Conservation (phyloP, 192 early-diverging fungal genomes). For the Gamsiella multidivaricata region DNA sequence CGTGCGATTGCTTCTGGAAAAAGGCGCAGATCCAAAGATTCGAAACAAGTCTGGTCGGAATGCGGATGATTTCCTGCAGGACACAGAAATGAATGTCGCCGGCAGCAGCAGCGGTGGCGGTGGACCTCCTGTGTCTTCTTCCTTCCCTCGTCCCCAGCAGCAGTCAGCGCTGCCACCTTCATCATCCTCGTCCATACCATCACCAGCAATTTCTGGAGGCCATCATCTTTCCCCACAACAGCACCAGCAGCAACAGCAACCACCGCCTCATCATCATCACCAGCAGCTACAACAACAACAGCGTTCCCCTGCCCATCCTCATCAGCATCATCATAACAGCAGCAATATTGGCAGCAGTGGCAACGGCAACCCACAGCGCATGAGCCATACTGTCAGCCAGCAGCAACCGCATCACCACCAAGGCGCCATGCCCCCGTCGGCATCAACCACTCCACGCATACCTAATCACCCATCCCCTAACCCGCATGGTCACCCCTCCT, state of each 20-base stretch:
- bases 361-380: constrained; percentile 4
- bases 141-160: constrained; percentile 7
- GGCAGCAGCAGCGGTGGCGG: too few relatives aligned
- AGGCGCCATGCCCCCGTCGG: constrained; percentile 8
- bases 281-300: neutral
- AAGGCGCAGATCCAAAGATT: constrained; percentile 73
- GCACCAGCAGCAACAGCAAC: constrained; percentile 1
- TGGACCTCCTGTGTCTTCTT: constrained; percentile 11
- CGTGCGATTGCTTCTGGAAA: constrained; percentile 65
- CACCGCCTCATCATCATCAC: neutral
- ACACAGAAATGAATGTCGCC: constrained; percentile 32
- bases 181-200: constrained; percentile 4
- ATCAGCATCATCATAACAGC: neutral
- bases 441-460: constrained; percentile 4
- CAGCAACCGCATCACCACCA: constrained; percentile 10
- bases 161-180: neutral
- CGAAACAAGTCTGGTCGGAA: constrained; percentile 74
- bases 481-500: constrained; percentile 11
- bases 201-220: neutral
- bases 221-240: neutral
- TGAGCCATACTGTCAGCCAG: constrained; percentile 20
- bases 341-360: neutral
- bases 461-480: constrained; percentile 20
- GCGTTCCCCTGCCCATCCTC: neutral
- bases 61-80: constrained; percentile 70